phyloP scores from a whole-genome alignment of 1,139 yeast species.

The Pneumocystis jirovecii region DNA sequence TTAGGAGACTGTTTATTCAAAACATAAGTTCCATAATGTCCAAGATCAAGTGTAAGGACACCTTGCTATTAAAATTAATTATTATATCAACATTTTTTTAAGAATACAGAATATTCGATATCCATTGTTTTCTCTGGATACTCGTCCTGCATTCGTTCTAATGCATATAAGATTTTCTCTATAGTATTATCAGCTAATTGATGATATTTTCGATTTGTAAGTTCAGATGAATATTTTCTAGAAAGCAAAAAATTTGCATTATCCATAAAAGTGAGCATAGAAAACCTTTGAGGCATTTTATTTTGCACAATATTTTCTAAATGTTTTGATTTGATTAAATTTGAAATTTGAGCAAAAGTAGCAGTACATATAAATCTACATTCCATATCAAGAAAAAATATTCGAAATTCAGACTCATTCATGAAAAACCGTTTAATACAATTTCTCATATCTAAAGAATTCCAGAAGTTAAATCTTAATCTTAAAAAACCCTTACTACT shows the following conservation, averaged over 20 bases:
- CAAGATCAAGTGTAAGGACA: constrained; percentile 54
- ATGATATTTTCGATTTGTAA: neutral
- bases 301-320: neutral
- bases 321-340: neutral
- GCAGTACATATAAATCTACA: neutral
- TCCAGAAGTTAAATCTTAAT: neutral
- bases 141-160: neutral
- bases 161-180: neutral
- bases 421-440: neutral
- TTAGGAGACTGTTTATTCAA: constrained; percentile 90
- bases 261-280: neutral
- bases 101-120: neutral
- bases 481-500: neutral
- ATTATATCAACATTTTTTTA: neutral
- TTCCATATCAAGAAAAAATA: neutral
- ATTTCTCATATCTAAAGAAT: neutral
- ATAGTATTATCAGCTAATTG: neutral
- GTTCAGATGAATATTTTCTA: neutral
- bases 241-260: neutral
- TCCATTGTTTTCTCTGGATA: neutral
- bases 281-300: neutral
- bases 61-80: constrained; percentile 36
- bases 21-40: constrained; percentile 64
- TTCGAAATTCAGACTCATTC: neutral
- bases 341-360: neutral